Evolutionary conservation across 163 green algal species (phyloP).

Genomic region (Scenedesmus sp.): DNA sequence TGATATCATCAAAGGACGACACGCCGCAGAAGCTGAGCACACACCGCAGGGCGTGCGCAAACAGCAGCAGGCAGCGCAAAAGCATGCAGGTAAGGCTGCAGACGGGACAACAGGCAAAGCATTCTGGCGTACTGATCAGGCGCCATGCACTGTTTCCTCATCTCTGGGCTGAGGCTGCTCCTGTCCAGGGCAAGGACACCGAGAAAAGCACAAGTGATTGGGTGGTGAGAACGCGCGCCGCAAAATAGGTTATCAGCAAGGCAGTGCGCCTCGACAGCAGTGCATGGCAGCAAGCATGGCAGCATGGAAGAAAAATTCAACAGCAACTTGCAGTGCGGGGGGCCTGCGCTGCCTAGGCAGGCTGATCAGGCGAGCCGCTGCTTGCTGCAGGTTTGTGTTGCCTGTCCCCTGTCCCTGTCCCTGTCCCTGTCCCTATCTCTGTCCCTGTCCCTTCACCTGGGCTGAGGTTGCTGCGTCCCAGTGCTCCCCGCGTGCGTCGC

Average conservation of each 20-base stretch:
- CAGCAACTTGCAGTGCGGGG: too few species aligned
- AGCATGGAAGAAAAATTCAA: too few species aligned
- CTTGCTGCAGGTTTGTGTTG: background rate
- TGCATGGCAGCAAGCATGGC: background rate
- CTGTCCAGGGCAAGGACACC: too few species aligned
- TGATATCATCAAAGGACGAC: background rate
- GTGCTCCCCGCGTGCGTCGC: constrained; percentile 7
- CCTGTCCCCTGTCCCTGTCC: background rate
- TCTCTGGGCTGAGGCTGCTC: too few species aligned
- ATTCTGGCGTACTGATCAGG: background rate
- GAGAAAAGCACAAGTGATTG: too few species aligned
- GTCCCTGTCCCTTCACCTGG: constrained; percentile 18
- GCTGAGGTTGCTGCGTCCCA: constrained; percentile 48
- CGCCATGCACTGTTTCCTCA: background rate
- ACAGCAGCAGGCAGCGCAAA: background rate
- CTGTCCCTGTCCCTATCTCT: background rate
- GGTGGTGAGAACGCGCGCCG: too few species aligned
- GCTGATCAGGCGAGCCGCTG: too few species aligned
- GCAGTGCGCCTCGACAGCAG: too few species aligned
- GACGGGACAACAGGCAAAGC: background rate
- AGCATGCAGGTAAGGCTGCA: too few species aligned
- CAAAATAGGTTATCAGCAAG: too few species aligned
- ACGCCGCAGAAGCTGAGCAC: background rate
- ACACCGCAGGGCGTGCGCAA: background rate
- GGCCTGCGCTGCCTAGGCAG: too few species aligned